phyloP scores from a whole-genome alignment of 257 asterid species.

The Phtheirospermum japonicum region DNA sequence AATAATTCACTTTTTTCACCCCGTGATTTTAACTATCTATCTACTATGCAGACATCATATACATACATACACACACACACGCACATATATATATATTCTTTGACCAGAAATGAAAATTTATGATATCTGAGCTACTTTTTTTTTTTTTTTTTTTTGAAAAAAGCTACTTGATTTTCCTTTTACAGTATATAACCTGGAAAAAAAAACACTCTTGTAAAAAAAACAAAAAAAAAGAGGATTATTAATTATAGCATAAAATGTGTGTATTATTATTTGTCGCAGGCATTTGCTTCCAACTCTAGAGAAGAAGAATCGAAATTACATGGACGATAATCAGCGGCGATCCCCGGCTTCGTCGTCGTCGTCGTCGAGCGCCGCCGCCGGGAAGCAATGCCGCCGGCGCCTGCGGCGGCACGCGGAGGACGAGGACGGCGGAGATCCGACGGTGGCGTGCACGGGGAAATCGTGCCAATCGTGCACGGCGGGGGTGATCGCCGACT shows the following conservation, averaged over 20 bases:
- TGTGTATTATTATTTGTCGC: slow-evolving; percentile 20
- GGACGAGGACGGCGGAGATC: slow-evolving; percentile 45
- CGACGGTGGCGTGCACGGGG: slow-evolving; percentile 55
- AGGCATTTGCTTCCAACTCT: slow-evolving; percentile 20
- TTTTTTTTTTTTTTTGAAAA: not conserved
- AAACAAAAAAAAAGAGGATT: not conserved
- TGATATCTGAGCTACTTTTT: not conserved
- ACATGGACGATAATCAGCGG: slow-evolving; percentile 35
- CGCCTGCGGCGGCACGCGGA: slow-evolving; percentile 25
- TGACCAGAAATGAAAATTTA: not conserved
- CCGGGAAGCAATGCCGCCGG: slow-evolving; percentile 29
- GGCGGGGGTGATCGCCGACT: slow-evolving; percentile 83
- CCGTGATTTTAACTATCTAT: slow-evolving; percentile 4
- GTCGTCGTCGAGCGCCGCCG: slow-evolving; percentile 35
- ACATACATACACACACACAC: not conserved
- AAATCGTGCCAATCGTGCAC: slow-evolving; percentile 75
- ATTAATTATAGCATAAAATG: slow-evolving; percentile 1
- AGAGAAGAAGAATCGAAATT: not conserved
- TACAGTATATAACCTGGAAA: too few species aligned
- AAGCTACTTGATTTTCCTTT: too few species aligned
- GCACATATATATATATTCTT: too few species aligned
- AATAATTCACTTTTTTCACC: not conserved
- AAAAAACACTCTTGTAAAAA: too few species aligned
- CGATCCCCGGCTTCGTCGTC: slow-evolving; percentile 35
- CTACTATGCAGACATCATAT: not conserved